Base-by-base conservation (phyloP, 2,329 filamentous ascomycete species). In the Hymenotorrendiella dingleyae region DNA sequence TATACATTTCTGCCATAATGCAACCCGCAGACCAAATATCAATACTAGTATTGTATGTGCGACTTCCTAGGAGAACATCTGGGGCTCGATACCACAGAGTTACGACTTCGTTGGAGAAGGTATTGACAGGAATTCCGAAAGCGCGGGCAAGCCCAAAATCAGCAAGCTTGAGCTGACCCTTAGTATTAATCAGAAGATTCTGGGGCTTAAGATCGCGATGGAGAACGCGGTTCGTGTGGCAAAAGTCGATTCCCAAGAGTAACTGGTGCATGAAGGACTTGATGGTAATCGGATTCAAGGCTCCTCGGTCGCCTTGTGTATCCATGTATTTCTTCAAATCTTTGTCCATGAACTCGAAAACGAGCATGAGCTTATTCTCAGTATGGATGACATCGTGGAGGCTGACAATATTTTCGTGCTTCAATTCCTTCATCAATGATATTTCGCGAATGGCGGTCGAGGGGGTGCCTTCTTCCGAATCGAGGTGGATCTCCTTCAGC, bases 1-100 rank as follows among this genome's bases (percentile, higher is more conserved):
- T 96, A 66, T 94, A 97, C 89, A 98, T 96, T 68, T 98, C 93
- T 8, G 93, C 93, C 93, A 98, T 97, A 72, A 98, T 98, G 66
- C 93, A 98, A 43, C 93, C 93, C 6, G 93, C 93, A 6, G 88
- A 95, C 93, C 93, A 98, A 62, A 98, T 97, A 61, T 98, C 93
- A 64, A 98, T 97, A 67, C 88, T 94, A n/a, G 93, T 98, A 68
- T 95, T 98, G 71, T 98, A 98, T 17, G 93, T 97, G 53, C 93
- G 75, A 58, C 86, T 93, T 40, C 93, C 93, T 34, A 98, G 77
- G 39, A 98, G 76, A 35, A 98, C 93, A 58, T 98, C 93, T 0
- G 93, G 93, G 1, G 93, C 93, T 32, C 93, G 86, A 65, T 98
- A 98, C 91, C 91, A 97, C 14, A 97, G 74, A 0, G 93, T 97